Conservation (phyloP, 1,139 yeast species). For the Saccharomyces pastorianus region DNA sequence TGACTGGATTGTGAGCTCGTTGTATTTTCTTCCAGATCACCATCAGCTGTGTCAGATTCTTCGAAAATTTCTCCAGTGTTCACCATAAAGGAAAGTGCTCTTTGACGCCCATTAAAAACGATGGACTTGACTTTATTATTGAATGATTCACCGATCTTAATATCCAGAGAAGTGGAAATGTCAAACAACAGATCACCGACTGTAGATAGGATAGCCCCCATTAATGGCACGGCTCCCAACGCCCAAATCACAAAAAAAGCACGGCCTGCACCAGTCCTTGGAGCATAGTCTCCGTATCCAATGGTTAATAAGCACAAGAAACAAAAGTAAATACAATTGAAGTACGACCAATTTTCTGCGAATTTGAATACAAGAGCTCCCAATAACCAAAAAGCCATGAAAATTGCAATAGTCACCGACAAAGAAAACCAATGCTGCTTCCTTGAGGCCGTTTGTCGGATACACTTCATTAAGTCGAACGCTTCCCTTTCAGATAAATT, state of each 20-base stretch:
- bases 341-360: slow-evolving; percentile 63
- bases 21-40: slow-evolving; percentile 1
- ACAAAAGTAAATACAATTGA: slow-evolving; percentile 63
- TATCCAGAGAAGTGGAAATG: slow-evolving; percentile 25
- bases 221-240: slow-evolving; percentile 70
- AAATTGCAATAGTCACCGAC: slow-evolving; percentile 38
- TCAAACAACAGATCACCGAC: slow-evolving; percentile 53
- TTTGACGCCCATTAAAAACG: slow-evolving; percentile 3
- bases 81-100: slow-evolving; percentile 1
- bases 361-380: slow-evolving; percentile 59
- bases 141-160: slow-evolving; percentile 12
- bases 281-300: slow-evolving; percentile 76
- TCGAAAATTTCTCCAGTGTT: slow-evolving; percentile 6
- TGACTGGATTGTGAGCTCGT: background rate
- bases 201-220: slow-evolving; percentile 72
- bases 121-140: slow-evolving; percentile 7
- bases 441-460: slow-evolving; percentile 37
- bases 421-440: slow-evolving; percentile 34
- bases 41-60: slow-evolving; percentile 4
- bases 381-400: slow-evolving; percentile 55
- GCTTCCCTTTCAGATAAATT: slow-evolving; percentile 36
- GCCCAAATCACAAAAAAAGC: slow-evolving; percentile 76
- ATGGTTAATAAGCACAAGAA: slow-evolving; percentile 68
- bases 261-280: slow-evolving; percentile 54
- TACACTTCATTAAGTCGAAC: slow-evolving; percentile 46